Evolutionary conservation across 2,329 filamentous ascomycete species (phyloP).

Genomic region (Myriosclerotinia curreyana): DNA sequence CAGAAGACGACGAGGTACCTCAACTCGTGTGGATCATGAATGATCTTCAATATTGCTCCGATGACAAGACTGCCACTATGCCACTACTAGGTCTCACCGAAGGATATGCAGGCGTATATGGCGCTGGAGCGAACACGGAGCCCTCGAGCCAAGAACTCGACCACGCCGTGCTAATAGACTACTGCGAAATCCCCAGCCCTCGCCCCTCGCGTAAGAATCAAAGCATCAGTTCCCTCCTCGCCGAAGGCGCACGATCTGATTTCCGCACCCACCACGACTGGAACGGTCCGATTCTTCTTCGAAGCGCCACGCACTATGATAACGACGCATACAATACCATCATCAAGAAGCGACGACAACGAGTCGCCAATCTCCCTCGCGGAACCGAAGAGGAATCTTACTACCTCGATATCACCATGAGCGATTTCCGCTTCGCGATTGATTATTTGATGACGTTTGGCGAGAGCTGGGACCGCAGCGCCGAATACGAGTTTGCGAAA

Average conservation of each 20-base stretch:
- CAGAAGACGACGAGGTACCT: background rate
- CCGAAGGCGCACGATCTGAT: background rate
- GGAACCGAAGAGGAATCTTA: background rate
- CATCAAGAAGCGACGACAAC: background rate
- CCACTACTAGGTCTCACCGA: background rate
- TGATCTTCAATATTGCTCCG: background rate
- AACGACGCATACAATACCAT: background rate
- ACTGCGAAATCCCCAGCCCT: background rate
- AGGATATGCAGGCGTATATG: background rate
- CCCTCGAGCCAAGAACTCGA: background rate
- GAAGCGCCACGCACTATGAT: background rate
- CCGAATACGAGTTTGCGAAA: background rate
- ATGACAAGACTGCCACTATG: too few relatives aligned
- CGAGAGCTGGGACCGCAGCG: background rate
- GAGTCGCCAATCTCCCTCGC: background rate
- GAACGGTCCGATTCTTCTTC: background rate
- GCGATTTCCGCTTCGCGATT: background rate
- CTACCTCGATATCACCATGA: background rate
- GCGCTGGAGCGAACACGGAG: background rate
- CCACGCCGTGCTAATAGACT: background rate
- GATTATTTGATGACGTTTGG: background rate
- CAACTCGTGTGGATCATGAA: background rate
- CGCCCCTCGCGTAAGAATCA: background rate
- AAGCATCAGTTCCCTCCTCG: background rate
- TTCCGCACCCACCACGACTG: background rate